Percentiles rank a stretch among this genome's conserved stretches.
phyloP scores from a whole-genome alignment of 192 early-diverging fungal species.

The Umbelopsis sp. region DNA sequence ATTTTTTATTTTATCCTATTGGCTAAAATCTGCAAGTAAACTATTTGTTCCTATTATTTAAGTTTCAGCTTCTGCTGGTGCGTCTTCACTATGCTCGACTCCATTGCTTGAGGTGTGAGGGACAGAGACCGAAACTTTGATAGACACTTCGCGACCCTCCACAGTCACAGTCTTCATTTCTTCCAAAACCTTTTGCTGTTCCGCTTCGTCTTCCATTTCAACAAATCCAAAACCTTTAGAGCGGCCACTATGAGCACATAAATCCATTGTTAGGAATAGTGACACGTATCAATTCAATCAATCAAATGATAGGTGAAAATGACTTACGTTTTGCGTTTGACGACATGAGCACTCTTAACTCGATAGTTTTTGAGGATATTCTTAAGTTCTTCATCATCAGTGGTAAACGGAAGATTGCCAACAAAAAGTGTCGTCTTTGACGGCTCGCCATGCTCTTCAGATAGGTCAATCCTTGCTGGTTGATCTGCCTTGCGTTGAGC shows the following conservation, averaged over 20 bases:
- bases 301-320: not conserved
- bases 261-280: slow-evolving; percentile 1
- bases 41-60: not conserved
- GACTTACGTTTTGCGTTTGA: slow-evolving; percentile 48
- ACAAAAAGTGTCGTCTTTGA: slow-evolving; percentile 78
- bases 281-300: not conserved
- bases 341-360: slow-evolving; percentile 79
- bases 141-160: slow-evolving; percentile 69
- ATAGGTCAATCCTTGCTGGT: slow-evolving; percentile 24
- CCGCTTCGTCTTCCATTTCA: slow-evolving; percentile 73
- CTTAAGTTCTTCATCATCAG: slow-evolving; percentile 70
- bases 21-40: not conserved
- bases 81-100: not conserved
- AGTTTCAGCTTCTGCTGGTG: not conserved
- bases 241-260: slow-evolving; percentile 60
- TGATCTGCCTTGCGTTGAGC: slow-evolving; percentile 23
- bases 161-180: slow-evolving; percentile 60
- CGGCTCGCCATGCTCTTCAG: slow-evolving; percentile 47
- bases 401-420: slow-evolving; percentile 78
- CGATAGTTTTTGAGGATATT: slow-evolving; percentile 78
- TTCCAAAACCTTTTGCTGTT: slow-evolving; percentile 76
- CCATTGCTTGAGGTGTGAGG: slow-evolving; percentile 25
- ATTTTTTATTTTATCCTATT: not conserved
- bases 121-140: slow-evolving; percentile 65
- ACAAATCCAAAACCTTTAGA: slow-evolving; percentile 97